Evolutionary conservation across 495 filamentous ascomycete species (phyloP).

Genomic region (Penicillium diatomitis): DNA sequence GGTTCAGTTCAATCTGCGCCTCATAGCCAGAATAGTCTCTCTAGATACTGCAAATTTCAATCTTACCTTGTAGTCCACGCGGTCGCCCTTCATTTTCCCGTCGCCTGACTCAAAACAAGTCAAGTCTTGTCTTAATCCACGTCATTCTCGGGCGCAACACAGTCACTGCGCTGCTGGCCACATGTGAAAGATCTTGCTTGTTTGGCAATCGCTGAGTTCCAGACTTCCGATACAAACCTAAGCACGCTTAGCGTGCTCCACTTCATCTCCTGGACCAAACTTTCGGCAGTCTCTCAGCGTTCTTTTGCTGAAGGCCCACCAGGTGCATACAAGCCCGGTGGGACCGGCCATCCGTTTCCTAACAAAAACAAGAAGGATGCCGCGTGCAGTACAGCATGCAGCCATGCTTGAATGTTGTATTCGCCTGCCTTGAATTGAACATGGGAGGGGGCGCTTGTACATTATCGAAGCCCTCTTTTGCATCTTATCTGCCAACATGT

Average conservation of each 20-base stretch:
- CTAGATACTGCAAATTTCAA: no score
- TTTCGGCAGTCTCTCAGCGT: slow-evolving; percentile 10
- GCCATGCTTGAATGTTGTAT: no score
- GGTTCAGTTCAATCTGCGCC: no score
- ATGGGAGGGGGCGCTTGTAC: not conserved
- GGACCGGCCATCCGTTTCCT: slow-evolving; percentile 2
- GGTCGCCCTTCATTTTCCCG: no score
- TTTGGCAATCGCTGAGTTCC: not conserved
- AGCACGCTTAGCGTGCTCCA: slow-evolving; percentile 21
- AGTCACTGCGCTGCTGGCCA: not conserved
- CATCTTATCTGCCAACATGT: not conserved
- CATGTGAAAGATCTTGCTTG: not conserved
- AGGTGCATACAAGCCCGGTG: slow-evolving; percentile 1
- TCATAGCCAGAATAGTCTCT: no score
- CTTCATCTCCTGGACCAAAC: slow-evolving; percentile 12
- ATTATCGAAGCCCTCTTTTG: not conserved
- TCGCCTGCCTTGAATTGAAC: no score
- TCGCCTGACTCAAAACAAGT: no score
- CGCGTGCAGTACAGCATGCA: no score
- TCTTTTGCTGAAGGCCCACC: slow-evolving; percentile 21
- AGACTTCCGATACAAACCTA: slow-evolving; percentile 8
- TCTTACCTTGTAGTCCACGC: no score
- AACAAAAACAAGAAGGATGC: not conserved
- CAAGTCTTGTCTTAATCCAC: no score
- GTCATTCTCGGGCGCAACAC: no score